Evolutionary conservation across 2,329 filamentous ascomycete genomes (phyloP).

Genomic region (Pseudogymnoascus sp.): DNA sequence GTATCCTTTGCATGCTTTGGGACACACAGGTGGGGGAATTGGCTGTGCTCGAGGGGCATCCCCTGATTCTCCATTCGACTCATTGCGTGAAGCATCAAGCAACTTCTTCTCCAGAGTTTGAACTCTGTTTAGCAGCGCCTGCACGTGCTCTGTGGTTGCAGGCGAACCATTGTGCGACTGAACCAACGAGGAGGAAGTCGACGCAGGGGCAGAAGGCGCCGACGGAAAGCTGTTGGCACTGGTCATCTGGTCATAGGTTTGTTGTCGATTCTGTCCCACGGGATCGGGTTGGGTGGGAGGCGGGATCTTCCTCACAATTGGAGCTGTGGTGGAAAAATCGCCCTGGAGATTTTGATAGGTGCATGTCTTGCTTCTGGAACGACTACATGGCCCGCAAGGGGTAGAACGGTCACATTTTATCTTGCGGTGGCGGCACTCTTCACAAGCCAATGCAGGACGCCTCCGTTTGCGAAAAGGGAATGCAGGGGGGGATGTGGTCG

Average conservation of each 20-base stretch:
- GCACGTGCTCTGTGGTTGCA: constrained; percentile 1
- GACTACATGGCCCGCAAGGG: constrained; percentile 34
- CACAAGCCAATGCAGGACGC: constrained; percentile 32
- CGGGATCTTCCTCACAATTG: neutral
- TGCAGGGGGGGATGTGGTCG: neutral
- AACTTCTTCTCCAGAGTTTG: constrained; percentile 8
- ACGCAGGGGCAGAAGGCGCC: neutral
- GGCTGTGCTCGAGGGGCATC: neutral
- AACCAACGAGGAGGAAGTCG: neutral
- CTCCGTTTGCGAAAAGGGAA: constrained; percentile 22
- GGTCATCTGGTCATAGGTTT: neutral
- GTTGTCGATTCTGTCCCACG: constrained; percentile 2
- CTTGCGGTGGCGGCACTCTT: constrained; percentile 38
- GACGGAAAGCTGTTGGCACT: neutral
- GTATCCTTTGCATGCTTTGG: neutral
- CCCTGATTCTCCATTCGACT: neutral
- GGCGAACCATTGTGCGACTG: neutral
- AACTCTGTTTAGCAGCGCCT: constrained; percentile 2
- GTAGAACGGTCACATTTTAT: constrained; percentile 38
- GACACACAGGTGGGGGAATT: neutral
- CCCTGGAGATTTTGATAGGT: constrained; percentile 21
- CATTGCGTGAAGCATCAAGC: neutral
- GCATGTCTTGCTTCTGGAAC: constrained; percentile 28
- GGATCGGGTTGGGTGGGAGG: neutral
- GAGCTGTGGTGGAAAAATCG: constrained; percentile 8